Conservation (phyloP, 495 filamentous ascomycete species). For the Talaromyces trachyspermus region DNA sequence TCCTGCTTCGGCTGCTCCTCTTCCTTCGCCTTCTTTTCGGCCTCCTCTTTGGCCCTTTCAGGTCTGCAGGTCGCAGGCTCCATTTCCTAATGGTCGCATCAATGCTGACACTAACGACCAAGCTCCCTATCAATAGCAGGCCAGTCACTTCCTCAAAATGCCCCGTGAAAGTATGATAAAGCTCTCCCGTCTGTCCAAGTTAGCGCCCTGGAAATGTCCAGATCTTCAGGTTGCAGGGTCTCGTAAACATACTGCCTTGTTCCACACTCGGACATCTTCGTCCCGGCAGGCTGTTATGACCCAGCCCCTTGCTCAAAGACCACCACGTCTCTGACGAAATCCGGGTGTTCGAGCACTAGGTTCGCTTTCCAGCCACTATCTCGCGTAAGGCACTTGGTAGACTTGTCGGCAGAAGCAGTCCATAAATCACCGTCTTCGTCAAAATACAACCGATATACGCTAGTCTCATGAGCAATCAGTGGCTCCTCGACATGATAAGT, state of each 20-base stretch:
- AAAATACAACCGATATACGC: conserved; percentile 74
- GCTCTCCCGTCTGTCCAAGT: conserved; percentile 50
- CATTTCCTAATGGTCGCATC: conserved; percentile 83
- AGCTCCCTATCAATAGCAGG: conserved; percentile 53
- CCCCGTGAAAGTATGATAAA: conserved; percentile 70
- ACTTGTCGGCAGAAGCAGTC: conserved; percentile 86
- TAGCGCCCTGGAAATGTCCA: too few species aligned
- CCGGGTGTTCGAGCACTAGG: conserved; percentile 68
- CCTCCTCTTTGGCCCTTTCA: conserved; percentile 54
- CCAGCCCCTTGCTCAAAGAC: conserved; percentile 67
- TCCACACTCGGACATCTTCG: conserved; percentile 89
- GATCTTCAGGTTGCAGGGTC: conserved; percentile 4
- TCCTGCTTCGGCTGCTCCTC: conserved; percentile 34
- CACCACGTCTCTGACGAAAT: conserved; percentile 79
- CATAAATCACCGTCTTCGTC: conserved; percentile 70
- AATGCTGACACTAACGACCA: conserved; percentile 72
- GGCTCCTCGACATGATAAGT: conserved; percentile 41
- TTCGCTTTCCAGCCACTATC: conserved; percentile 59
- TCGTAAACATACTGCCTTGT: conserved; percentile 46
- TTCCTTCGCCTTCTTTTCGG: conserved; percentile 46
- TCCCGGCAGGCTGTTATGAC: conserved; percentile 86
- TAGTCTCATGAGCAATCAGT: conserved; percentile 80
- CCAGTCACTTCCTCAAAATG: conserved; percentile 92
- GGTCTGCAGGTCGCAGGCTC: conserved; percentile 56
- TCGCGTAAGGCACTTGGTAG: conserved; percentile 64